These are phyloP conservation scores for Penicillium sp. DNA, from an alignment of 2,329 filamentous ascomycete genomes.

Conservation along the genomic window DNA sequence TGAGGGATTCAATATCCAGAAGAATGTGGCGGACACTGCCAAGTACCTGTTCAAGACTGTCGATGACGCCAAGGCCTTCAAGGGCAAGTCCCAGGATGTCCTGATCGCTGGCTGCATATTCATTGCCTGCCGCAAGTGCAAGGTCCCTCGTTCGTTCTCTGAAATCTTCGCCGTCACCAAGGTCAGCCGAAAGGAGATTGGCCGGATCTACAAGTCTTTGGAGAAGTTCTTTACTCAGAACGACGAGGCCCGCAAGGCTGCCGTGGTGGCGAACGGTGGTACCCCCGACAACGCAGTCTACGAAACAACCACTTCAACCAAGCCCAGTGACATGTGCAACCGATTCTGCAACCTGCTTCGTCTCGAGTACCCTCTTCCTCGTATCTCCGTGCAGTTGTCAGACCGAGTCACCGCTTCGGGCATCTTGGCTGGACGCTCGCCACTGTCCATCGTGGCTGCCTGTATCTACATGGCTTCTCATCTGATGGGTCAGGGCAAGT, in stretches of 20 bases:
- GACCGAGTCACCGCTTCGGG: conserved; percentile 75
- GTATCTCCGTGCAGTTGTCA: conserved; percentile 78
- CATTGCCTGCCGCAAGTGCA: conserved; percentile 90
- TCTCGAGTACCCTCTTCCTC: conserved; percentile 74
- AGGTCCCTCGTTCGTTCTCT: conserved; percentile 84
- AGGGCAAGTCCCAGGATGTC: conserved; percentile 91
- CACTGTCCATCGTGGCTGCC: conserved; percentile 88
- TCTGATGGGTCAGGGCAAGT: conserved; percentile 76
- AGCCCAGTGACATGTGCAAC: conserved; percentile 80
- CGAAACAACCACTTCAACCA: conserved; percentile 74
- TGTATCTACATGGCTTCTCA: conserved; percentile 96
- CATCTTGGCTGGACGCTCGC: conserved; percentile 87
- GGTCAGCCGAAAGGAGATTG: conserved; percentile 96
- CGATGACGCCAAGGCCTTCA: conserved; percentile 90
- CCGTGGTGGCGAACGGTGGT: conserved; percentile 55
- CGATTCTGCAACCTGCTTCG: conserved; percentile 87
- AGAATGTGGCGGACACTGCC: conserved; percentile 81
- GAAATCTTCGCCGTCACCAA: conserved; percentile 93
- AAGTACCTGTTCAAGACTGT: conserved; percentile 96
- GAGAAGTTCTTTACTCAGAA: conserved; percentile 84
- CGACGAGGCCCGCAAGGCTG: conserved; percentile 61
- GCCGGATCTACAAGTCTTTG: conserved; percentile 88
- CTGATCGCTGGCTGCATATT: conserved; percentile 97
- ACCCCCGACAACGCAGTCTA: conserved; percentile 60
- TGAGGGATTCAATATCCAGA: conserved; percentile 79